Evolutionary conservation across 768 basidiomycete species (phyloP), one percentile per base, ranked within the genome.

Genomic region (Strobilomyces confusus): DNA sequence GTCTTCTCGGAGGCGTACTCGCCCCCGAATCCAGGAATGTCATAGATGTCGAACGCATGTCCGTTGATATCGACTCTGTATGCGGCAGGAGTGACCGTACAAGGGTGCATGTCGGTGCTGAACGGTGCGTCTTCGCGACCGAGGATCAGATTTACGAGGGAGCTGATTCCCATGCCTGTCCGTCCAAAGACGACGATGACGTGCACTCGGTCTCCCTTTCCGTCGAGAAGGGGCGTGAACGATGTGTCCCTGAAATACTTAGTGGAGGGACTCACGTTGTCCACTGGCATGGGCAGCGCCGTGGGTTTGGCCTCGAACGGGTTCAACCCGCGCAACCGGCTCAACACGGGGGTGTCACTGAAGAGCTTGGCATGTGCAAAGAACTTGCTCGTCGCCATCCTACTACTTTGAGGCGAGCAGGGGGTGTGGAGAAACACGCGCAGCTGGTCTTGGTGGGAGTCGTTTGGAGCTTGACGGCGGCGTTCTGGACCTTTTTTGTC

Each of bases 171-270:
- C 58, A 68, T 64, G 17, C 69, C 69, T 2, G 69, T 69, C 13
- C 69, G 67, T 54, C 68, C 68, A 49, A 70, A 69, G 55, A 69
- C 55, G 51, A 69, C 69, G 6, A 69, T 19, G 44, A 67, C 66
- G 47, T 69, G 66, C 36, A 67, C 66, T 3, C 65, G 56, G 63
- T 66, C 65, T 11, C 64, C 66, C 67, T 67, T 50, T 51, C 8
- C 26, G 36, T 54, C 4, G 22, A 29, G 22, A 33, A 4, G 15
- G 32, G n/a, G 43, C 42, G 19, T 51, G 41, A 55, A 44, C 22
- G 48, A 51, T 33, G 9, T 11, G 17, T 29, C 7, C 23, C n/a
- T 32, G n/a, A 29, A 34, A 30, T 29, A 49, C 17, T 11, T 34
- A 8, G 13, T 0, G 30, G 25, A 30, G 5, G 5, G n/a, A 55